Evolutionary conservation across 148 eudicot species (phyloP).

Genomic region (Diospyros kaki): DNA sequence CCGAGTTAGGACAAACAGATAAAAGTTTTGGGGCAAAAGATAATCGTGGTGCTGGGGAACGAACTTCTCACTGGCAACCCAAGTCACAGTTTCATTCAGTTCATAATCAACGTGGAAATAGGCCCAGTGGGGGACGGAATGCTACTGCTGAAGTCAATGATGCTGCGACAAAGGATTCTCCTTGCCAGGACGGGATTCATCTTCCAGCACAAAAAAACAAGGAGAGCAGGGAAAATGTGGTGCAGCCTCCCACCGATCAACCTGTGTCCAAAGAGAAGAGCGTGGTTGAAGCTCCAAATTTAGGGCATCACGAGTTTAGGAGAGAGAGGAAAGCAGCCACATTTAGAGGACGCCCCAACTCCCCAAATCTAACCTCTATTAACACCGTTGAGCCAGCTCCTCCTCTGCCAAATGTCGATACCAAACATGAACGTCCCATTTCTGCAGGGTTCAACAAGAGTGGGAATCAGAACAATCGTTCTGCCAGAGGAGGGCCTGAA

Average conservation of each 20-base stretch:
- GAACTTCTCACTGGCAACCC: slow-evolving; percentile 81
- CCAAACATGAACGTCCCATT: slow-evolving; percentile 36
- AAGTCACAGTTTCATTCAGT: slow-evolving; percentile 43
- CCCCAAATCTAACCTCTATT: slow-evolving; percentile 32
- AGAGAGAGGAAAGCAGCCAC: slow-evolving; percentile 42
- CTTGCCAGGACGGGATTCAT: slow-evolving; percentile 15
- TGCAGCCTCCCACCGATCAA: slow-evolving; percentile 23
- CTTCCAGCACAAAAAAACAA: slow-evolving; percentile 17
- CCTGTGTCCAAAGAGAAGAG: slow-evolving; percentile 29
- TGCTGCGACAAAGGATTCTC: slow-evolving; percentile 27
- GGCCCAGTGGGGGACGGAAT: slow-evolving; percentile 35
- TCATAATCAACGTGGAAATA: slow-evolving; percentile 31
- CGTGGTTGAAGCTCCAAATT: slow-evolving; percentile 19
- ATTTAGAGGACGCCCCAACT: slow-evolving; percentile 30
- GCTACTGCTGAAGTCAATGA: slow-evolving; percentile 24
- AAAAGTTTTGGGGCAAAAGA: slow-evolving; percentile 40
- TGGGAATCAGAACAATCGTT: slow-evolving; percentile 39
- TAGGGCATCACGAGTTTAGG: slow-evolving; percentile 30
- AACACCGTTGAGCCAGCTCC: slow-evolving; percentile 29
- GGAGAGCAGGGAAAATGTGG: slow-evolving; percentile 11
- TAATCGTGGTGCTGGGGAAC: slow-evolving; percentile 42
- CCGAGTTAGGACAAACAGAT: slow-evolving; percentile 44
- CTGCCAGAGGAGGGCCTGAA: slow-evolving; percentile 45
- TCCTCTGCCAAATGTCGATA: slow-evolving; percentile 15
- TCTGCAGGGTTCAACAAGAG: slow-evolving; percentile 48